These are phyloP conservation scores for Nidula microcarpa DNA, from an alignment of 768 basidiomycete species.

Conservation along the genomic window DNA sequence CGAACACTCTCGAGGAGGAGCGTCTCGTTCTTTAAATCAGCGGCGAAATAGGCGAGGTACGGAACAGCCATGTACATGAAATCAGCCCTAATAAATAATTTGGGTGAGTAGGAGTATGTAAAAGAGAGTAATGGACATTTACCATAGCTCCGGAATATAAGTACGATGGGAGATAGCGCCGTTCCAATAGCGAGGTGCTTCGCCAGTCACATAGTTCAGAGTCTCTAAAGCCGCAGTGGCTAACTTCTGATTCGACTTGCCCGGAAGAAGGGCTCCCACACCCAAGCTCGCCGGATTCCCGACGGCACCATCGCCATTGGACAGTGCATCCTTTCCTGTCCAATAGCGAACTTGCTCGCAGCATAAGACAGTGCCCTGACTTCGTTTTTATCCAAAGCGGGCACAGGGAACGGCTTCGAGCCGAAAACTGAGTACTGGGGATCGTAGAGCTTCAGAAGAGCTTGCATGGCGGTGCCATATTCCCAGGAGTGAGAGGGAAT, in stretches of 20 bases:
- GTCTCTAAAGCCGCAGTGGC: conserved; percentile 26
- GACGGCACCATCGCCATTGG: conserved; percentile 34
- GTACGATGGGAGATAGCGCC: conserved; percentile 42
- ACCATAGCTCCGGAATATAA: conserved; percentile 39
- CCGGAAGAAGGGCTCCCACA: conserved; percentile 38
- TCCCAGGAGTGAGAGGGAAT: conserved; percentile 47
- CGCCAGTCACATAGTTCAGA: conserved; percentile 24
- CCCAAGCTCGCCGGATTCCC: conserved; percentile 48
- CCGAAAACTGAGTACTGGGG: conserved; percentile 37
- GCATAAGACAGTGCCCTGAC: conserved; percentile 33
- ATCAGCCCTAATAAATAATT: background rate
- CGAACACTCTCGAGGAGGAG: conserved; percentile 31
- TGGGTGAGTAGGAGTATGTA: background rate
- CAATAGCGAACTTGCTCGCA: conserved; percentile 28
- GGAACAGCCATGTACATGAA: conserved; percentile 46
- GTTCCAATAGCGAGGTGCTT: conserved; percentile 36
- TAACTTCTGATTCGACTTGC: conserved; percentile 27
- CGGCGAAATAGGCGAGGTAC: conserved; percentile 45
- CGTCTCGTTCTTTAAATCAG: conserved; percentile 27
- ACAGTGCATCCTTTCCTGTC: conserved; percentile 28
- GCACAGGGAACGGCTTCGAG: conserved; percentile 27
- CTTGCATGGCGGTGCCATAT: conserved; percentile 36
- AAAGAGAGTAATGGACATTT: conserved; percentile 2
- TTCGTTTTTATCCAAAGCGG: conserved; percentile 10
- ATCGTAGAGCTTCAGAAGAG: conserved; percentile 39